Evolutionary conservation across 2,329 filamentous ascomycete species (phyloP), one percentile per base, ranked within the genome.

Genomic region (Cercospora sojina): DNA sequence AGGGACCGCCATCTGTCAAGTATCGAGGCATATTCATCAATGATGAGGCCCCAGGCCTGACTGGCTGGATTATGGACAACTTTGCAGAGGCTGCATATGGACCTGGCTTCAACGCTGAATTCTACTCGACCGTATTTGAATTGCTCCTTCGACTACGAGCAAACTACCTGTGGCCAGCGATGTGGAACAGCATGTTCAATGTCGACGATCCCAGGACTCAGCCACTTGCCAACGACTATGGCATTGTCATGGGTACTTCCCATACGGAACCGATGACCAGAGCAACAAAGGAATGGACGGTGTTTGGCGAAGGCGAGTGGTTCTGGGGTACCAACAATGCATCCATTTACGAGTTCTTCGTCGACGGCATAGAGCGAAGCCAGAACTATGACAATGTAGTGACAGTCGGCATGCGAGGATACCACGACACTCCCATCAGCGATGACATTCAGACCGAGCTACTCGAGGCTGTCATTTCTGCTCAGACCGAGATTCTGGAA

Each of bases 161-260:
- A 16, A 92, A 92, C 76, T 92, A 91, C 73, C 80, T 92, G 59
- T 92, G 90, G 90, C 90, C 90, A 0, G 85, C 89, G 0, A 82
- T 87, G 75, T 92, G 90, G 90, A 85, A 84, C 5, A 85, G 84
- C 69, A 91, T 91, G 83, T 90, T 92, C 73, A 87, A 88, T 73
- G 84, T 91, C 1, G 90, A 92, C 67, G 90, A 92, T 73, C 81
- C 85, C 2, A 81, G 83, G 31, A 92, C 88, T 71, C 88, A 91
- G 74, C 86, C 87, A 0, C 82, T 91, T 5, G 88, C 90, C 0
- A 88, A 92, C 71, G 88, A 88, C n/a, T 92, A 87, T 74, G 90
- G 88, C 47, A 86, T 92, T 64, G 89, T 92, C 0, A 86, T 92
- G 75, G 89, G 89, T 3, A 89, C 87, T 7, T 90, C 87, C 9